A percentile compares a stretch with the other conserved stretches of the same genome.
Evolutionary conservation across 2,329 filamentous ascomycete species (phyloP).

Genomic region (Colletotrichum sidae): DNA sequence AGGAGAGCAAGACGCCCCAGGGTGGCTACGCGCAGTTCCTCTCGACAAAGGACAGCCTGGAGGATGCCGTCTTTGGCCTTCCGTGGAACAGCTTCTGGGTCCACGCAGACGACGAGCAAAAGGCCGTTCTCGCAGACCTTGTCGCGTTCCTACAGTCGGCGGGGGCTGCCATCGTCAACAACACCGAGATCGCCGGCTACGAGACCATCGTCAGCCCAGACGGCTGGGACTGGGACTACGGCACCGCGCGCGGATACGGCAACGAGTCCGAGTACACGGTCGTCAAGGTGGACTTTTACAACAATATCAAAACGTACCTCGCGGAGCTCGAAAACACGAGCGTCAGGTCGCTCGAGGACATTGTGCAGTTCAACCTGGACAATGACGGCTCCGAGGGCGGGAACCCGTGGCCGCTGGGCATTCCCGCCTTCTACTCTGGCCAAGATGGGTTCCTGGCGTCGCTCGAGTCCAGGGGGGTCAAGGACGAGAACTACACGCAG

Average conservation of each 20-base stretch:
- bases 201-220: conserved; percentile 71
- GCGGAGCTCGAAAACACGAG: conserved; percentile 71
- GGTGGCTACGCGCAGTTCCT: conserved; percentile 70
- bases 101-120: conserved; percentile 67
- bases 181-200: conserved; percentile 74
- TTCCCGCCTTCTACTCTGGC: conserved; percentile 75
- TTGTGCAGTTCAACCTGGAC: conserved; percentile 73
- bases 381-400: conserved; percentile 77
- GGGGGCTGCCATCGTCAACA: conserved; percentile 76
- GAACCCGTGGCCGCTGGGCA: conserved; percentile 60
- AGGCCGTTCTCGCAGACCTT: conserved; percentile 60
- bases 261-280: conserved; percentile 82
- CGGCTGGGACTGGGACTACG: conserved; percentile 83
- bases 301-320: conserved; percentile 71
- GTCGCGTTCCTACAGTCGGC: conserved; percentile 66
- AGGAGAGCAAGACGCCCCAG: conserved; percentile 64
- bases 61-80: conserved; percentile 74
- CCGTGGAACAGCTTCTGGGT: conserved; percentile 81
- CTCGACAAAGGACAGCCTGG: conserved; percentile 62
- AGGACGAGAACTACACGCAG: conserved; percentile 74
- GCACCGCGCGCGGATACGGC: conserved; percentile 67
- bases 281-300: conserved; percentile 78
- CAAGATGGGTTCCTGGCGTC: conserved; percentile 78
- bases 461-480: conserved; percentile 68
- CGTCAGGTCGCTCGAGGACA: conserved; percentile 70